A percentile compares a stretch with the other conserved stretches of the same genome.
Conservation (phyloP, 192 early-diverging fungal genomes). For the Coemansia sp. region DNA sequence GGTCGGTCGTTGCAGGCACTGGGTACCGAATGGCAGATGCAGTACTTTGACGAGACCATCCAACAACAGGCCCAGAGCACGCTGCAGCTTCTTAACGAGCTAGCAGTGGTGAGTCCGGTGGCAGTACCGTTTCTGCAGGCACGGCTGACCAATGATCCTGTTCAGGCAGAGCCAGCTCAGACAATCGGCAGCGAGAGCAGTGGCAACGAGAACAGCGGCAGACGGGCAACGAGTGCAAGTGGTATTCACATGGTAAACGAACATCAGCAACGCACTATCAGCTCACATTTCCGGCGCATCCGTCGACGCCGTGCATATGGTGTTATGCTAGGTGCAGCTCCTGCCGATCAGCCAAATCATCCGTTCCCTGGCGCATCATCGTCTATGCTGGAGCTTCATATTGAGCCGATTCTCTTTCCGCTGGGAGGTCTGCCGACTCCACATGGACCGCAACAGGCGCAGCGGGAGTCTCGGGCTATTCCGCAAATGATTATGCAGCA, state of each 20-base stretch:
- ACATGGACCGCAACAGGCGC: slow-evolving; percentile 5
- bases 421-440: neutral
- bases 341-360: neutral
- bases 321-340: neutral
- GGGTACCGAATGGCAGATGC: slow-evolving; percentile 31
- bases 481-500: neutral
- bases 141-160: neutral
- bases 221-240: neutral
- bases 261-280: slow-evolving; percentile 2
- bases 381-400: neutral
- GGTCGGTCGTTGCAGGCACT: slow-evolving; percentile 34
- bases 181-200: neutral
- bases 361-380: neutral
- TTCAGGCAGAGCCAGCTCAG: neutral
- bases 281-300: slow-evolving; percentile 3
- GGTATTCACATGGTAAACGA: neutral
- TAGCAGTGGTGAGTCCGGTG: slow-evolving; percentile 15
- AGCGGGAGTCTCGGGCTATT: neutral
- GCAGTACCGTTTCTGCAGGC: slow-evolving; percentile 31
- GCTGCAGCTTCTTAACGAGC: slow-evolving; percentile 17
- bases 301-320: neutral
- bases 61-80: slow-evolving; percentile 18
- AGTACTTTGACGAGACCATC: neutral
- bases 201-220: neutral
- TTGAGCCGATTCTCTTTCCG: slow-evolving; percentile 2